phyloP scores from a whole-genome alignment of 1,284 basidiomycete genomes.

The Neonothopanus nambi region DNA sequence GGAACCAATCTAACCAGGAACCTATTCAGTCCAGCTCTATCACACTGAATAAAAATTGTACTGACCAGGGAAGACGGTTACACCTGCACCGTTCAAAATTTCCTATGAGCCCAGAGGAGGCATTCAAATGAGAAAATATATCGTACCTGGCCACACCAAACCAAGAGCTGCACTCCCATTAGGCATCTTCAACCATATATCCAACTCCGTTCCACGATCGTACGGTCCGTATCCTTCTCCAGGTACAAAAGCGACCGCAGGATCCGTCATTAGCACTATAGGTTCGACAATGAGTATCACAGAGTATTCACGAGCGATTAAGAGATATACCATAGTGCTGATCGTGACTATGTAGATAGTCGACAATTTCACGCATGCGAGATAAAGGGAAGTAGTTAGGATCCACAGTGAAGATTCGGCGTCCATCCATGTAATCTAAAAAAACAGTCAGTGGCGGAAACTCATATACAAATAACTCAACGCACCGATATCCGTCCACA shows the following conservation, averaged over 20 bases:
- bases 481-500: constrained; percentile 76
- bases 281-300: neutral
- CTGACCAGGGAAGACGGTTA: constrained; percentile 62
- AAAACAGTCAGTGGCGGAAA: too few species aligned
- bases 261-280: constrained; percentile 73
- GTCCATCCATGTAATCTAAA: constrained; percentile 76
- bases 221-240: constrained; percentile 54
- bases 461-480: too few species aligned
- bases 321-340: constrained; percentile 52
- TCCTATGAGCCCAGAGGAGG: neutral
- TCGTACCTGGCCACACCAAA: constrained; percentile 68
- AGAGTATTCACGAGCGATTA: neutral
- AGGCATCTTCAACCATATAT: constrained; percentile 63
- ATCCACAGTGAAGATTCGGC: constrained; percentile 70
- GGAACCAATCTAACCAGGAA: constrained; percentile 61
- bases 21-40: neutral
- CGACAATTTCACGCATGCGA: constrained; percentile 65
- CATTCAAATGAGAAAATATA: neutral
- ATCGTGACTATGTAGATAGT: constrained; percentile 56
- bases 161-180: constrained; percentile 64
- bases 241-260: constrained; percentile 60
- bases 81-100: constrained; percentile 31
- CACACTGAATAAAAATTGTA: neutral
- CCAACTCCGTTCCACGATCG: constrained; percentile 51
- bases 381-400: constrained; percentile 65